phyloP scores from a whole-genome alignment of 768 basidiomycete genomes.

The Lentinula detonsa region DNA sequence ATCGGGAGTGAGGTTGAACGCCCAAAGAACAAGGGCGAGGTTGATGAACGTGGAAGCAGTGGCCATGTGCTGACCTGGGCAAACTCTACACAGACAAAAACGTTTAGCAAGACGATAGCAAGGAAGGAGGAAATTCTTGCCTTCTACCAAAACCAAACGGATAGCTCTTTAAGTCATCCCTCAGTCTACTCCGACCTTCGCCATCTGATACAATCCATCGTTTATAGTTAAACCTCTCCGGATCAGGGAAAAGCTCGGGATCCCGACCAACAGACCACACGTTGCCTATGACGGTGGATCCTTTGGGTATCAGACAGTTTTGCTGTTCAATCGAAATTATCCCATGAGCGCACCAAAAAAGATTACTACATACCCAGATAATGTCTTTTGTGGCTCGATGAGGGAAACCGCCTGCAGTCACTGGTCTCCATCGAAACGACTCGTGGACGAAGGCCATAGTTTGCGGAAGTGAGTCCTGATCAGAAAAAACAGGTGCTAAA shows the following conservation, averaged over 20 bases:
- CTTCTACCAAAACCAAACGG: constrained; percentile 57
- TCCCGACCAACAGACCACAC: constrained; percentile 44
- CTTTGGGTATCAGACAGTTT: constrained; percentile 47
- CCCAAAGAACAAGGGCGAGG: constrained; percentile 58
- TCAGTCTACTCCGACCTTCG: constrained; percentile 34
- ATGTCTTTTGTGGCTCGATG: constrained; percentile 64
- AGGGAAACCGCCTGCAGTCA: constrained; percentile 49
- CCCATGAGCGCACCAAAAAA: background rate
- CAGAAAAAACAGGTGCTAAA: constrained; percentile 26
- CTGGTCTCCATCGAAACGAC: constrained; percentile 44
- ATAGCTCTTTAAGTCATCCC: constrained; percentile 48
- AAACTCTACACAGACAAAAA: constrained; percentile 24
- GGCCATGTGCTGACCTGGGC: constrained; percentile 61
- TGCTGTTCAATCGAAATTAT: constrained; percentile 20
- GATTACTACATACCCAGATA: constrained; percentile 38
- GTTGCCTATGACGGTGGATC: constrained; percentile 54
- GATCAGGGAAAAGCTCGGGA: constrained; percentile 50
- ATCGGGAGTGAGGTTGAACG: constrained; percentile 52
- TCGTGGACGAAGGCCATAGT: constrained; percentile 46
- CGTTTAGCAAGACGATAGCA: background rate
- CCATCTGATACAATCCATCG: constrained; percentile 48
- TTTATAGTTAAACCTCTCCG: constrained; percentile 52
- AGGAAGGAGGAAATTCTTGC: background rate
- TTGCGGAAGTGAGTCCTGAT: constrained; percentile 36
- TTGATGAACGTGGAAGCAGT: constrained; percentile 55